Base-by-base conservation (phyloP, 352 stramenopile genomes). In the Globisporangium nodosum region DNA sequence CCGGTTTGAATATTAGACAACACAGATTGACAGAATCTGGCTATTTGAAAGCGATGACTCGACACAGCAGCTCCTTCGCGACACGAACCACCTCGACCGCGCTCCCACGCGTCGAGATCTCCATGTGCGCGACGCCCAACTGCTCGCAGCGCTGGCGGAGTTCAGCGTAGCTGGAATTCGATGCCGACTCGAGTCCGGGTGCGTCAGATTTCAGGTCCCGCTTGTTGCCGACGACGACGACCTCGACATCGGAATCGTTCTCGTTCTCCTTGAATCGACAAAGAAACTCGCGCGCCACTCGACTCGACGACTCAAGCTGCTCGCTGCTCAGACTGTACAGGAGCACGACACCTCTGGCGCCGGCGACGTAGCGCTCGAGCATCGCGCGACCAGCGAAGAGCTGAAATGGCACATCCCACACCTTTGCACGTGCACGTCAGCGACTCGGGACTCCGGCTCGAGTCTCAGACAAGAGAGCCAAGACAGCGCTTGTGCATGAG, bases 321-420 rank as follows among this genome's bases (percentile, higher is more conserved):
- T 12, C 42, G 20, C 24, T 47, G 30, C 65, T 48, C 2, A 74
- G 53, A 33, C 74, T 81, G 55, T 80, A 87, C 15, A 89, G 59
- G 15, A 89, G 49, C 24, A 85, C 27, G 3, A 77, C 20, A 2
- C 68, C 75, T 20, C 76, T 58, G 0, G 66, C 48, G 4, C 61
- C 52, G 20, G 50, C 15, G 18, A 89, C 47, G 24, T 89, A 89
- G 8, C 60, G 71, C 12, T 73, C 55, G 43, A 76, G 63, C 58
- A 89, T 85, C 24, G 39, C 52, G n/a, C 66, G 57, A 15, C 79
- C 74, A 0, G 66, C 63, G 52, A 75, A 89, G 50, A 78, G 67
- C 54, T 73, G 65, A 15, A 69, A 65, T n/a, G 76, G 79, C 6
- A 87, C 66, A 54, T 89, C 79, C 76, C 79, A 89, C 0, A 89